Percentiles rank a stretch among this genome's conserved stretches.
Evolutionary conservation across 345 rosid genomes (phyloP).

Genomic region (Sonneratia caseolaris): DNA sequence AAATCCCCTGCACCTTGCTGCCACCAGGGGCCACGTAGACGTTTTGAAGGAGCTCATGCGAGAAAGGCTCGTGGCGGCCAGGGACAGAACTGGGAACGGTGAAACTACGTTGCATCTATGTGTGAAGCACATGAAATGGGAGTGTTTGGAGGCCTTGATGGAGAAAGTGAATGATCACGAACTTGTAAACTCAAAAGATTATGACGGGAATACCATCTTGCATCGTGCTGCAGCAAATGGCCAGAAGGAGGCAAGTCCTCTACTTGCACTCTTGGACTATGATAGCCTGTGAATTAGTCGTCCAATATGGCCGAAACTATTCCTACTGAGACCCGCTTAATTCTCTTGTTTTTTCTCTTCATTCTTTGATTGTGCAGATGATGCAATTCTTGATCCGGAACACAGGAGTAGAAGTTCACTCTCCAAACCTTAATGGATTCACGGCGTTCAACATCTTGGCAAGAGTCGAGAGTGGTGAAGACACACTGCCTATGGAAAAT

Average conservation of each 20-base stretch:
- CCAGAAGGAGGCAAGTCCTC: constrained; percentile 11
- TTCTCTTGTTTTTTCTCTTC: too few relatives aligned
- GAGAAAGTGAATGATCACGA: not conserved
- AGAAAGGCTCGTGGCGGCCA: not conserved
- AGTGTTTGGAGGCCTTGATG: constrained; percentile 4
- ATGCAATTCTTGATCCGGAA: not conserved
- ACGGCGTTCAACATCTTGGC: not conserved
- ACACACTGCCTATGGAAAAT: not conserved
- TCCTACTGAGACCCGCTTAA: too few relatives aligned
- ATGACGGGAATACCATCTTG: constrained; percentile 8
- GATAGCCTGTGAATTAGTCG: not conserved
- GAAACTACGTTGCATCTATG: constrained; percentile 7
- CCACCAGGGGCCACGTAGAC: constrained; percentile 8
- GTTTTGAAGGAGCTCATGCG: not conserved
- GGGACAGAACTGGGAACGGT: not conserved
- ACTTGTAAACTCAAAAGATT: not conserved
- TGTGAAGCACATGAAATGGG: not conserved
- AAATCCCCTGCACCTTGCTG: not conserved
- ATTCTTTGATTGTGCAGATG: not conserved
- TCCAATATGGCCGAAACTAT: too few relatives aligned
- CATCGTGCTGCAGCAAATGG: constrained; percentile 7
- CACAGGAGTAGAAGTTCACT: not conserved
- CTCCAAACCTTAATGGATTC: not conserved
- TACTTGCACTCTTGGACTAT: not conserved
- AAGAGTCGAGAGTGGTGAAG: not conserved